Percentiles rank a stretch among this genome's conserved stretches.
phyloP scores from a whole-genome alignment of 73 alveolate genomes.

The Paramecium sexaurelia region DNA sequence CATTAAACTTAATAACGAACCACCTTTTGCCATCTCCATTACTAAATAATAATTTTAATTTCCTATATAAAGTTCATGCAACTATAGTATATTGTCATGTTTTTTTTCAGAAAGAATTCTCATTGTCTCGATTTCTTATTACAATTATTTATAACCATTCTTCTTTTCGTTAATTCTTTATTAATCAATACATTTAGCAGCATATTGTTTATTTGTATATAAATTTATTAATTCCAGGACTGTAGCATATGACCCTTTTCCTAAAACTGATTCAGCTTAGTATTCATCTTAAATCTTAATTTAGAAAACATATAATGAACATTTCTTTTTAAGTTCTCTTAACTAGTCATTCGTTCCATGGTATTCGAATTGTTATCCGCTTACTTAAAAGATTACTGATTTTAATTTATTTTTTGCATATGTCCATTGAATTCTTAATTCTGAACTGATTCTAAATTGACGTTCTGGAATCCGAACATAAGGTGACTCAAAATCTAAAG shows the following conservation, averaged over 20 bases:
- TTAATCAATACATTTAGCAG: slow-evolving; percentile 57
- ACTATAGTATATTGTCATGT: neutral
- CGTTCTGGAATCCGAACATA: slow-evolving; percentile 20
- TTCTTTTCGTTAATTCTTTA: slow-evolving; percentile 16
- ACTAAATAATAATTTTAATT: slow-evolving; percentile 48
- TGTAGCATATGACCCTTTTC: slow-evolving; percentile 58
- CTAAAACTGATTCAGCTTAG: slow-evolving; percentile 48
- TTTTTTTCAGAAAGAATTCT: slow-evolving; percentile 3
- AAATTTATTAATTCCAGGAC: slow-evolving; percentile 39
- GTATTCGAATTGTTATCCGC: neutral
- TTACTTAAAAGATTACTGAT: neutral
- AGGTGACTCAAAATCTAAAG: neutral
- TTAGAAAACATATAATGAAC: neutral
- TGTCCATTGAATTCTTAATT: slow-evolving; percentile 14
- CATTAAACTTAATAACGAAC: neutral
- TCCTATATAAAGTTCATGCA: slow-evolving; percentile 53
- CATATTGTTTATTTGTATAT: neutral
- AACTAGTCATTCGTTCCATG: slow-evolving; percentile 1
- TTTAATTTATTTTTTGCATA: neutral
- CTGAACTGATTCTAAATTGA: neutral
- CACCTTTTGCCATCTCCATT: slow-evolving; percentile 51
- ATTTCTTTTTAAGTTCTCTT: neutral
- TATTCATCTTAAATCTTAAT: slow-evolving; percentile 57
- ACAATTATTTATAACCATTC: slow-evolving; percentile 9
- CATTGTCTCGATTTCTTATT: slow-evolving; percentile 44